These are phyloP conservation scores for Podaxis sp. DNA, from an alignment of 768 basidiomycete species.

Conservation along the genomic window DNA sequence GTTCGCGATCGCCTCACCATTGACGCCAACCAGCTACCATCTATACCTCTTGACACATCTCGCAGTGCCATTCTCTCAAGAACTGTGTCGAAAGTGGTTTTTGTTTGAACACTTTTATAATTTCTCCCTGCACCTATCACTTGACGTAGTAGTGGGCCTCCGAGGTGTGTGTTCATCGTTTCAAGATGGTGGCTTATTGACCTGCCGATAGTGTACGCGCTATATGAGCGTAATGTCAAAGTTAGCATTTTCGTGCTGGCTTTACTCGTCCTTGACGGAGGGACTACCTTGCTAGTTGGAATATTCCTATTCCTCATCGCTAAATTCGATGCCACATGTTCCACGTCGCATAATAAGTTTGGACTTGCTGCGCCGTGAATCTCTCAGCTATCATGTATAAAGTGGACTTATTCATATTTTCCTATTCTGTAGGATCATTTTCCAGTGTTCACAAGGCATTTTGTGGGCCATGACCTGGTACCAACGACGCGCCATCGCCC, in stretches of 20 bases:
- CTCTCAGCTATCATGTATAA: no score
- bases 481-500: not conserved
- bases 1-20: no score
- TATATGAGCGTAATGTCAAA: not conserved
- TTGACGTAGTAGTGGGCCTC: not conserved
- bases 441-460: not conserved
- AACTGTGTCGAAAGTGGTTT: conserved; percentile 2
- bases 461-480: not conserved
- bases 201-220: not conserved
- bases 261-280: not conserved
- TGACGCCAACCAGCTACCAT: not conserved
- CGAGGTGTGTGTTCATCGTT: conserved; percentile 6
- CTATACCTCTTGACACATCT: not conserved
- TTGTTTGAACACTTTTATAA: not conserved
- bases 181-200: not conserved
- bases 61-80: not conserved
- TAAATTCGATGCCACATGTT: not conserved
- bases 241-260: not conserved
- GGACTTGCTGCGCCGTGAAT: not conserved
- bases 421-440: not conserved
- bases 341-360: not conserved
- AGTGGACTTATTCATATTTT: no score
- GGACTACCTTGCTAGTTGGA: not conserved
- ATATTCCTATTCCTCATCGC: not conserved
- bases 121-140: not conserved